Evolutionary conservation across 345 rosid species (phyloP), one percentile per base, ranked within the genome.

Genomic region (rapeseed (Brassica napus)): DNA sequence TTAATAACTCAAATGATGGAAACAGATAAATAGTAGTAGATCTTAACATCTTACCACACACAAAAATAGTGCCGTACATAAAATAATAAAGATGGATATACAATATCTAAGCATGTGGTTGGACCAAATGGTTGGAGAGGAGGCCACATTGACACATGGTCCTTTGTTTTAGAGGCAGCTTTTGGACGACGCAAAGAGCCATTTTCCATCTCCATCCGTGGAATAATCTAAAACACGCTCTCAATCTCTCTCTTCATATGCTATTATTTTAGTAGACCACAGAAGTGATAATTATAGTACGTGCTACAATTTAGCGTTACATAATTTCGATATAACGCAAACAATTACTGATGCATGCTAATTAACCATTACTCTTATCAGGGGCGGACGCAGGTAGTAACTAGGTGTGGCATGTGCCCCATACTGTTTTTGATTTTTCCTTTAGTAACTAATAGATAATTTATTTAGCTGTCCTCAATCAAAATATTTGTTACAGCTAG

Each of bases 141-240:
- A 71, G 60, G 49, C 79, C 62, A 75, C 30, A 68, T 7, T 62
- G 64, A 37, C 79, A 52, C 55, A 35, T 31, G 39, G 60, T 18
- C 59, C 44, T 61, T 61, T 21, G 54, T 9, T 58, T 57, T 71
- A 9, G 84, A 82, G 85, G 83, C 87, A 88, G 89, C 94, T 84
- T 84, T 92, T 85, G 83, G 87, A 69, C 84, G 39, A 67, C 23
- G 76, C 82, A 55, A 63, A 85, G 90, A 89, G 93, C 70, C 89
- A 88, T 81, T 65, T 35, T 71, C 7, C 24, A 15, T 2, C 23
- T n/a, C n/a, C n/a, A n/a, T n/a, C n/a, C n/a, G n/a, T n/a, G n/a
- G n/a, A n/a, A n/a, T n/a, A n/a, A n/a, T n/a, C n/a, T n/a, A n/a
- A n/a, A n/a, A n/a, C n/a, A n/a, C n/a, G n/a, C n/a, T n/a, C n/a